Conservation (phyloP, 2,329 filamentous ascomycete species). For the Penicillium concentricum region DNA sequence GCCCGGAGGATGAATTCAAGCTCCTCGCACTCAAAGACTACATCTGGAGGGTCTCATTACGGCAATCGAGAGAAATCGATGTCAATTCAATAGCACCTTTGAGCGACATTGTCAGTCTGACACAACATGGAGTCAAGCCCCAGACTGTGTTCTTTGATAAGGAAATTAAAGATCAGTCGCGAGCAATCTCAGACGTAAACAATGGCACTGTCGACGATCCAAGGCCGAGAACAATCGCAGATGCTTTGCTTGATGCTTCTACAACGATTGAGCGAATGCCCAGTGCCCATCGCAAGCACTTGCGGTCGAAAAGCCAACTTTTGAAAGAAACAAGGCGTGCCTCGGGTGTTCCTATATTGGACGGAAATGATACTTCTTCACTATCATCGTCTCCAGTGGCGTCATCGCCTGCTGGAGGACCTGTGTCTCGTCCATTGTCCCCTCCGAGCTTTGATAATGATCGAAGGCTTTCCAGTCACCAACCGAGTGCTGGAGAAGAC, state of each 20-base stretch:
- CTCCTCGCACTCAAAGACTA: conserved; percentile 83
- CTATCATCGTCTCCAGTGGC: conserved; percentile 36
- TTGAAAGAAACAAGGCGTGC: conserved; percentile 31
- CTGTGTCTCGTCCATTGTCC: conserved; percentile 35
- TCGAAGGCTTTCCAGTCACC: conserved; percentile 28
- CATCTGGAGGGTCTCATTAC: conserved; percentile 79
- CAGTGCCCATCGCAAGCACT: conserved; percentile 46
- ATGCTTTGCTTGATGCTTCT: conserved; percentile 87
- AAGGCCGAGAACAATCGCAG: conserved; percentile 74
- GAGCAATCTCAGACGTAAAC: conserved; percentile 24
- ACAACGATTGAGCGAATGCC: conserved; percentile 73
- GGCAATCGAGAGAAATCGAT: conserved; percentile 58
- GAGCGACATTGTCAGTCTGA: conserved; percentile 71
- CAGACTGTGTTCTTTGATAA: conserved; percentile 94
- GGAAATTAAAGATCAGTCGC: conserved; percentile 54
- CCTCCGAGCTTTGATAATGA: conserved; percentile 36
- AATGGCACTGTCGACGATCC: conserved; percentile 37
- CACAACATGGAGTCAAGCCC: conserved; percentile 72
- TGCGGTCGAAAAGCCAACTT: conserved; percentile 41
- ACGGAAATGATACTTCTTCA: conserved; percentile 25
- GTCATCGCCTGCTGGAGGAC: conserved; percentile 36
- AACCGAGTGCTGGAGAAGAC: conserved; percentile 28
- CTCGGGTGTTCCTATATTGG: neutral
- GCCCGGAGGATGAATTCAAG: conserved; percentile 82
- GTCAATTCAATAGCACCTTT: conserved; percentile 46